These are phyloP conservation scores for Rauvolfia tetraphylla DNA, from an alignment of 257 asterid species.

Conservation along the genomic window DNA sequence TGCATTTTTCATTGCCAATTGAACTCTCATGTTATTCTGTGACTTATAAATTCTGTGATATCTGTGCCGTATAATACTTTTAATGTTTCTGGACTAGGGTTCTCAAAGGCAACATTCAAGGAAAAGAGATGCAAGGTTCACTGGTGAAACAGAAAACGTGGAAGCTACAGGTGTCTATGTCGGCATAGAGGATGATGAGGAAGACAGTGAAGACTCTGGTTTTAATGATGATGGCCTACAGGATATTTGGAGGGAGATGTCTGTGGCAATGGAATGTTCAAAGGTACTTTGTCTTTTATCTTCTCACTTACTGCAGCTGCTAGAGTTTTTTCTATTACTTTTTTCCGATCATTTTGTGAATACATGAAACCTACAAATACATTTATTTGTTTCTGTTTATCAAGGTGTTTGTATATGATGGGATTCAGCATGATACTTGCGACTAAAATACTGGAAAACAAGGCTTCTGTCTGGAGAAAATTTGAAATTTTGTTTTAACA, in stretches of 20 bases:
- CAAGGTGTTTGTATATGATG: background rate
- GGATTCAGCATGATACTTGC: background rate
- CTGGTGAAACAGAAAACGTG: constrained; percentile 21
- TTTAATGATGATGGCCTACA: constrained; percentile 58
- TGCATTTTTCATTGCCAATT: background rate
- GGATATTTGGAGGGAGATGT: constrained; percentile 85
- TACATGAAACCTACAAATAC: background rate
- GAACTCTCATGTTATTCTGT: background rate
- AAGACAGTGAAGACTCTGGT: constrained; percentile 38
- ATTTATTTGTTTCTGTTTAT: background rate
- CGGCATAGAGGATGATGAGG: constrained; percentile 65
- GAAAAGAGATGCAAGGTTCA: constrained; percentile 22
- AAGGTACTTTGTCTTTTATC: constrained; percentile 52
- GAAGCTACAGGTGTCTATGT: constrained; percentile 46
- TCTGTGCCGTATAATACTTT: background rate
- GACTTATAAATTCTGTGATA: background rate
- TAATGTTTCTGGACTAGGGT: constrained; percentile 25
- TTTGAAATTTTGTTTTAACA: background rate
- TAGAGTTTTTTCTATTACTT: background rate
- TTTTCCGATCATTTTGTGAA: background rate
- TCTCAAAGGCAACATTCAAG: constrained; percentile 28
- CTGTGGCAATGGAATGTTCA: constrained; percentile 67
- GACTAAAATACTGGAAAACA: background rate
- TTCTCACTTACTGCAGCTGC: background rate
- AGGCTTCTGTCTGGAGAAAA: background rate